Percentiles rank a stretch among this genome's conserved stretches.
Evolutionary conservation across 2,329 filamentous ascomycete species (phyloP).

Genomic region (Emydomyces testavorans): DNA sequence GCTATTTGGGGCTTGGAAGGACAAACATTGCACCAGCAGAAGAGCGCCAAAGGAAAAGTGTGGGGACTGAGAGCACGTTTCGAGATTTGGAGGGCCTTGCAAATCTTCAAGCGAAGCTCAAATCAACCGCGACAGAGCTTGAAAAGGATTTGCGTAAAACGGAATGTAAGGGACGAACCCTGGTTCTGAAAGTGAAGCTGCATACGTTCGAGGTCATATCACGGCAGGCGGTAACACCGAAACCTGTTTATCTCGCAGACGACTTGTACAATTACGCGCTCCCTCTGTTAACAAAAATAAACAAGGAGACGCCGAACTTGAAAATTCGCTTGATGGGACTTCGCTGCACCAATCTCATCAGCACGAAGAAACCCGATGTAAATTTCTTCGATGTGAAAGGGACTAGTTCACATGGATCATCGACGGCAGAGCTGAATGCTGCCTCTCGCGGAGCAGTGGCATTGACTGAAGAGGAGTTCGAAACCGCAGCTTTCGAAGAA

Average conservation of each 20-base stretch:
- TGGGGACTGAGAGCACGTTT: slow-evolving; percentile 90
- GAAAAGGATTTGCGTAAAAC: slow-evolving; percentile 72
- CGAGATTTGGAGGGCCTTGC: slow-evolving; percentile 59
- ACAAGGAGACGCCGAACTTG: slow-evolving; percentile 70
- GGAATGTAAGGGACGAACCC: slow-evolving; percentile 76
- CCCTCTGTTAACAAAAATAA: slow-evolving; percentile 71
- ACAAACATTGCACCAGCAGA: slow-evolving; percentile 78
- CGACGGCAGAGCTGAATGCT: neutral
- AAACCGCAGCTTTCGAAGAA: slow-evolving; percentile 45
- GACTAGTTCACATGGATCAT: slow-evolving; percentile 45
- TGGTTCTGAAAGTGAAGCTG: slow-evolving; percentile 85
- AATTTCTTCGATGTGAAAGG: slow-evolving; percentile 62
- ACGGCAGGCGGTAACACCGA: slow-evolving; percentile 63
- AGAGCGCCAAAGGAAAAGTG: slow-evolving; percentile 82
- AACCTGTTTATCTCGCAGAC: slow-evolving; percentile 59
- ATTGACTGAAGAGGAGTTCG: slow-evolving; percentile 14
- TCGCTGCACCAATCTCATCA: slow-evolving; percentile 75
- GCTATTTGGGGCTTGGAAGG: slow-evolving; percentile 73
- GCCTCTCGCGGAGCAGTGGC: neutral
- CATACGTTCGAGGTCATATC: slow-evolving; percentile 90
- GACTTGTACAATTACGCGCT: slow-evolving; percentile 73
- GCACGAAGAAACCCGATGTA: slow-evolving; percentile 67
- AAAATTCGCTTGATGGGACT: slow-evolving; percentile 78
- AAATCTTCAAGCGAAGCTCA: slow-evolving; percentile 63
- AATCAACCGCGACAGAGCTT: slow-evolving; percentile 69